Base-by-base conservation (phyloP, 2,329 filamentous ascomycete genomes). In the Didymella exigua region DNA sequence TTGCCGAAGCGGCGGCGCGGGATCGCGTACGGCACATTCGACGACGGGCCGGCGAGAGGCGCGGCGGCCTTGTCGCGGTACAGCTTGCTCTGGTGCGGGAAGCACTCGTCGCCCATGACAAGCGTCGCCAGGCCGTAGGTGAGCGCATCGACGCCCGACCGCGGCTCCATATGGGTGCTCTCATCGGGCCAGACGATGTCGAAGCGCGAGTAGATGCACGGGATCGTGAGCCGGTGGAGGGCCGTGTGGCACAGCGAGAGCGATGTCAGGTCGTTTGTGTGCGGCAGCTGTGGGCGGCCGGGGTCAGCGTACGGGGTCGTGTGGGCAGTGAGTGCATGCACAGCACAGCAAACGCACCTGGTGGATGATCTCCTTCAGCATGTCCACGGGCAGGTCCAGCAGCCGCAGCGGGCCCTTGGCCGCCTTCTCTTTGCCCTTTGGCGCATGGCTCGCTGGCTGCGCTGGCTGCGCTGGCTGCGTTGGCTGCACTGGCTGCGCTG, bases 161-260 rank as follows among this genome's bases (percentile, higher is more conserved):
- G 82, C 49, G 88, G 86, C 63, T 89, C 85, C 2, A 83, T 79
- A 8, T 85, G 81, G 7, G 83, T 79, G 59, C 84, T 82, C 27
- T 84, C 85, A 67, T 93, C 90, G 0, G 90, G 90, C 91, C 91
- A 95, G 36, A 93, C 89, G 60, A 95, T 95, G 69, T 95, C 90
- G 75, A 95, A 95, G 56, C 89, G 85, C 16, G 89, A 89, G 77
- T 95, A 95, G 61, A 95, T 91, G 65, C 88, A 86, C 16, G 90
- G 90, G 21, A 91, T 86, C 0, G 89, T 85, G 49, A 95, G 82
- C 37, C 82, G 81, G 75, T 95, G 89, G 11, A 96, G 82, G 24
- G 87, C 86, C 13, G 90, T 91, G 76, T 91, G 90, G 37, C 89
- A 89, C 55, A 91, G 80, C 13, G 90, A 89, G 34, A 95, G 82